Evolutionary conservation across 352 stramenopile genomes (phyloP).

Genomic region (Aphanomyces stellatus): DNA sequence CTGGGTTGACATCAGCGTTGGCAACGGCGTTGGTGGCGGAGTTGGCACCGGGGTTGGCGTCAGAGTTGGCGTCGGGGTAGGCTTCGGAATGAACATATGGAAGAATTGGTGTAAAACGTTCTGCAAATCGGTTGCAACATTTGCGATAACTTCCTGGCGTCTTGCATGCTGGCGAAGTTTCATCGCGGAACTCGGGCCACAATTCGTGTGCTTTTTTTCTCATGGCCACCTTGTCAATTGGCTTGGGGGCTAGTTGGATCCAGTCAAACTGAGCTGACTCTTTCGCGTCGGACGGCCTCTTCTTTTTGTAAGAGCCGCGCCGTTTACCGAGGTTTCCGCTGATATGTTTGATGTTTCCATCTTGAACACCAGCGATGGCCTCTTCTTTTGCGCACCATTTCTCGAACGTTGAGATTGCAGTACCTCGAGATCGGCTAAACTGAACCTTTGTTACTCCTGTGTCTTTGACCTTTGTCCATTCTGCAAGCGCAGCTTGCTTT

Average conservation of each 20-base stretch:
- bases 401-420: not conserved
- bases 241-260: not conserved
- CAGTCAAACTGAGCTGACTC: not conserved
- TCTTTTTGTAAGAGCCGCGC: not conserved
- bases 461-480: not conserved
- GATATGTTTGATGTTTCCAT: not conserved
- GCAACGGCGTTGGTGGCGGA: not conserved
- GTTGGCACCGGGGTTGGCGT: not conserved
- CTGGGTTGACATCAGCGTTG: not conserved
- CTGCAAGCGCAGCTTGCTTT: not conserved
- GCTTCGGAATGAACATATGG: not conserved
- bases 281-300: not conserved
- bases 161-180: not conserved
- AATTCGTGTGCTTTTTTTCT: not conserved
- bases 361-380: not conserved
- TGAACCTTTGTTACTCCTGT: not conserved
- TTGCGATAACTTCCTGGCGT: not conserved
- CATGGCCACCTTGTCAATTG: not conserved
- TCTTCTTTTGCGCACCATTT: not conserved
- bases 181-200: not conserved
- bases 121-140: not conserved
- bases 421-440: not conserved
- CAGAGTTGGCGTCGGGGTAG: not conserved
- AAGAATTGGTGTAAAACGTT: not conserved
- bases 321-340: not conserved